phyloP scores from a whole-genome alignment of 805 yeast genomes.

The Candida methanosorbosa region DNA sequence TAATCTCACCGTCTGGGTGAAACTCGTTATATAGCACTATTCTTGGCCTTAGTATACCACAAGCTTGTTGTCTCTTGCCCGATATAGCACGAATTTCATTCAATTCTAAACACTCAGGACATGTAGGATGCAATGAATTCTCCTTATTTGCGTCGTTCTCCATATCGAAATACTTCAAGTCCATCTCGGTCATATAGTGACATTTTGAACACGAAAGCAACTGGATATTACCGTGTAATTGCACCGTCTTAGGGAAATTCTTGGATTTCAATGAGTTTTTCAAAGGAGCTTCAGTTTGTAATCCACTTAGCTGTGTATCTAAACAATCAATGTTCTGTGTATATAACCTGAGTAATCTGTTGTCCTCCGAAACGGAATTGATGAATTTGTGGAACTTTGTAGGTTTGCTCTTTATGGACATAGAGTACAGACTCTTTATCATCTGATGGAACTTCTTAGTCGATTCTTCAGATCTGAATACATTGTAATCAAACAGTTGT shows the following conservation, averaged over 20 bases:
- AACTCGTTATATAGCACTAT: conserved; percentile 65
- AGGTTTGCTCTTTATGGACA: conserved; percentile 51
- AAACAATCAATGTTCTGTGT: conserved; percentile 86
- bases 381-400: conserved; percentile 69
- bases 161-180: conserved; percentile 37
- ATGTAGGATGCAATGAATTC: conserved; percentile 35
- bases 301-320: conserved; percentile 47
- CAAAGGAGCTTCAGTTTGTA: conserved; percentile 44
- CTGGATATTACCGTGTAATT: conserved; percentile 77
- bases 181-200: conserved; percentile 43
- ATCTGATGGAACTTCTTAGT: conserved; percentile 64
- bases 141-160: conserved; percentile 24
- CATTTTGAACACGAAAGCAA: conserved; percentile 75
- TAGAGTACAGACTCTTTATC: conserved; percentile 51
- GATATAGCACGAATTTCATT: conserved; percentile 48
- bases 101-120: conserved; percentile 57
- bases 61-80: conserved; percentile 57
- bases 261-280: conserved; percentile 28
- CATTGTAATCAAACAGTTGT: conserved; percentile 69
- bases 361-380: conserved; percentile 48
- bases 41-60: conserved; percentile 56
- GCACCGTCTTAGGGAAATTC: conserved; percentile 50
- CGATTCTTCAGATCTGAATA: conserved; percentile 56
- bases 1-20: conserved; percentile 84
- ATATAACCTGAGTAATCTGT: conserved; percentile 63